Conservation (phyloP, 164 flowering plant species). For the Vitis cinerea region DNA sequence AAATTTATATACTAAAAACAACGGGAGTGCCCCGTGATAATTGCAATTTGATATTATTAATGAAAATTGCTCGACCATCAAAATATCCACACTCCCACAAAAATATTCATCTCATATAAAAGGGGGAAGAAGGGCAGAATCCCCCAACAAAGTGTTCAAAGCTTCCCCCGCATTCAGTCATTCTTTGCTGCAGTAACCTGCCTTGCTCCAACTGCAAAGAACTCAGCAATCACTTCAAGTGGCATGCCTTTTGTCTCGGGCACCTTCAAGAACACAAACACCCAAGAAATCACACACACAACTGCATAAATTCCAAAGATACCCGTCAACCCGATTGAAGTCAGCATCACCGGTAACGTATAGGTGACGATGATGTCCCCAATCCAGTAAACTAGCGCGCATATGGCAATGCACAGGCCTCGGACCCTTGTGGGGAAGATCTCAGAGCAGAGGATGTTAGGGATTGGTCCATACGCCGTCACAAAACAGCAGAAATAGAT, state of each 20-base stretch:
- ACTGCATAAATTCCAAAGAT: conserved; percentile 44
- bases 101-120: no score
- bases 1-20: no score
- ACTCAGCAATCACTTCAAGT: conserved; percentile 57
- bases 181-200: conserved; percentile 24
- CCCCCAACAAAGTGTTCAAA: no score
- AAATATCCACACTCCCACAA: no score
- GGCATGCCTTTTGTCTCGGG: conserved; percentile 68
- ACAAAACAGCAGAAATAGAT: conserved; percentile 51
- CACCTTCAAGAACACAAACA: conserved; percentile 56
- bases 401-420: conserved; percentile 57
- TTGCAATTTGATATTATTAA: no score
- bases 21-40: no score
- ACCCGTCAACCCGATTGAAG: conserved; percentile 42
- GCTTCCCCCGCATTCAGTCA: conserved; percentile 11
- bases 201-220: conserved; percentile 50
- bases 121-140: no score
- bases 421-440: conserved; percentile 59
- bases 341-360: conserved; percentile 45
- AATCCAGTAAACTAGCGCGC: conserved; percentile 51
- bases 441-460: conserved; percentile 55
- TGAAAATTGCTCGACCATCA: no score
- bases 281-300: conserved; percentile 42
- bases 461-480: conserved; percentile 49
- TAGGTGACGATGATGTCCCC: conserved; percentile 53